Evolutionary conservation across 257 asterid species (phyloP), one percentile per base, ranked within the genome.

Genomic region (Haberlea rhodopensis): DNA sequence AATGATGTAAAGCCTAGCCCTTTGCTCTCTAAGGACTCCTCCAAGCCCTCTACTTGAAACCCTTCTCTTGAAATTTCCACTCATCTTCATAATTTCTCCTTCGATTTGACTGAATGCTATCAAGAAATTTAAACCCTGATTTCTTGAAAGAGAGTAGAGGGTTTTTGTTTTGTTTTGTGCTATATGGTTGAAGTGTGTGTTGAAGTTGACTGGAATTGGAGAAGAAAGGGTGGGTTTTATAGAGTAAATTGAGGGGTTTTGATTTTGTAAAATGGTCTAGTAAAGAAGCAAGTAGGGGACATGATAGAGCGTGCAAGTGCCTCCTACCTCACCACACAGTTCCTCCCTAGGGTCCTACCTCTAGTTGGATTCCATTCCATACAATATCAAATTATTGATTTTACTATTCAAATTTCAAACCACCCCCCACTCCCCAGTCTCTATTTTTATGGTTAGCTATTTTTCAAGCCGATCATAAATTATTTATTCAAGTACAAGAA

Each of bases 1-100:
- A 10, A 89, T 89, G 67, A 89, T 89, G 74, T 89, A 89, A 18
- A 89, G 94, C 67, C 75, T 83, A 19, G 96, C 91, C 69, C 91
- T 87, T 72, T 89, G 96, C 67, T 89, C 88, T 62, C 86, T 81
- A 0, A 89, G 80, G 21, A 83, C 87, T 20, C 91, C 88, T 69
- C 91, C 90, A n/a, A 89, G 77, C n/a, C 95, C 88, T 77, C 90
- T 81, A 77, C 87, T 87, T 2, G 91, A 76, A 46, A 78, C 72
- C 56, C 86, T 87, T 56, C 91, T 81, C 84, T 86, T 88, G 54
- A 76, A 75, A 73, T 73, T 73, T 60, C 82, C 77, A 73, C 62
- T 73, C 82, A 84, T 81, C 80, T 84, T 86, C 92, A 87, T 84
- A 26, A 26, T 63, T 34, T 11, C 19, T 28, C 62, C n/a, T 73